Base-by-base conservation (phyloP, 192 early-diverging fungal species). In the Anaeromyces robustus region DNA sequence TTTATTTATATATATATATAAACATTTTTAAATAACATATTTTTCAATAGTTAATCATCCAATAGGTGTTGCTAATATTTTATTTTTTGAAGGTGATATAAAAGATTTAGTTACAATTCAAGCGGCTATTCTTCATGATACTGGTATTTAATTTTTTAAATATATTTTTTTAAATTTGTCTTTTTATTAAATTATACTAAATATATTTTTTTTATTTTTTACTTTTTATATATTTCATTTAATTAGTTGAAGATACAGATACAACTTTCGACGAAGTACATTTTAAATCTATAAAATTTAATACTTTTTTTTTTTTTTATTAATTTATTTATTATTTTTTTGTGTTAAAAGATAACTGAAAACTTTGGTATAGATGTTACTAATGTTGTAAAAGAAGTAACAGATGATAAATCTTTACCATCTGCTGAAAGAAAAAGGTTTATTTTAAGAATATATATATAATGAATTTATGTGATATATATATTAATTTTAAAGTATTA, bases 91-190 rank as follows among this genome's bases (percentile, higher is more conserved):
- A 82, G 90, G 82, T 22, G 86, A 86, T 14, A 84, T 92, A 17
- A 68, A 37, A 17, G 88, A 92, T 78, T 22, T 85, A 19, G 84
- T 77, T 18, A 85, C 84, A 0, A 82, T 92, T 16, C 81, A 84
- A 52, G 92, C 88, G 9, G 92, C 92, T 31, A 31, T 92, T 30
- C 83, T 92, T 80, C 92, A 92, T 79, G 92, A 92, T 81, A 92
- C 92, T 16, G 43, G 43, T 52, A 52, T 2, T 16, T 41, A 52
- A 12, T 41, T 41, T 41, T 16, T 41, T 7, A 34, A 12, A 34
- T 4, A n/a, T n/a, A n/a, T n/a, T n/a, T n/a, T n/a, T n/a, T n/a
- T n/a, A n/a, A n/a, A n/a, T n/a, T n/a, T n/a, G n/a, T n/a, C n/a
- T n/a, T n/a, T n/a, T n/a, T n/a, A n/a, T n/a, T n/a, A n/a, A n/a